A percentile compares a stretch with the other conserved stretches of the same genome.
Evolutionary conservation across 768 basidiomycete genomes (phyloP).

Genomic region (Xerocomus spinulosus): DNA sequence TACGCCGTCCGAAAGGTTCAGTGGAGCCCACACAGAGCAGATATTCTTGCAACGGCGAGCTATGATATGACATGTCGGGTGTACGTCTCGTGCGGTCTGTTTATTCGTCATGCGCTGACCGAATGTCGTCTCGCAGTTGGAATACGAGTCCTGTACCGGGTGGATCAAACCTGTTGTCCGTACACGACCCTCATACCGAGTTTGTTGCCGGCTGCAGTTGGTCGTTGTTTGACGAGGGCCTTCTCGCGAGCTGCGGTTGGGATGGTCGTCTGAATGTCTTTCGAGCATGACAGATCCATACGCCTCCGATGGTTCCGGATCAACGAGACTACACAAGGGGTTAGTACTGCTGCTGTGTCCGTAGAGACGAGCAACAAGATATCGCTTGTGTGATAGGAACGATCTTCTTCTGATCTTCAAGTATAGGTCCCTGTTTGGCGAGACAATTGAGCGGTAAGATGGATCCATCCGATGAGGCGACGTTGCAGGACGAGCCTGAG

Average conservation of each 20-base stretch:
- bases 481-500: slow-evolving; percentile 41
- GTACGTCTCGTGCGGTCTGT: slow-evolving; percentile 44
- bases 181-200: slow-evolving; percentile 89
- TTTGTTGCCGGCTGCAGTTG: slow-evolving; percentile 90
- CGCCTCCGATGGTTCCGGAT: too few relatives aligned
- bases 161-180: slow-evolving; percentile 52
- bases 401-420: too few relatives aligned
- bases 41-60: slow-evolving; percentile 65
- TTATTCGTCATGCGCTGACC: neutral
- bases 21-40: slow-evolving; percentile 79
- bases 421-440: neutral
- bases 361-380: neutral
- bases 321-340: neutral
- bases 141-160: slow-evolving; percentile 51
- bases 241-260: slow-evolving; percentile 90
- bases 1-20: slow-evolving; percentile 87
- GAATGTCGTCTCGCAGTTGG: slow-evolving; percentile 51
- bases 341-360: neutral
- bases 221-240: slow-evolving; percentile 87
- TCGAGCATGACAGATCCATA: slow-evolving; percentile 47
- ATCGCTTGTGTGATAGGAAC: neutral
- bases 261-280: slow-evolving; percentile 82
- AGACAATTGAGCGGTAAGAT: neutral
- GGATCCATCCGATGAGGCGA: neutral
- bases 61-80: slow-evolving; percentile 97